These are phyloP conservation scores for Ambrosiella beaveri DNA, from an alignment of 2,329 filamentous ascomycete species.

Conservation along the genomic window DNA sequence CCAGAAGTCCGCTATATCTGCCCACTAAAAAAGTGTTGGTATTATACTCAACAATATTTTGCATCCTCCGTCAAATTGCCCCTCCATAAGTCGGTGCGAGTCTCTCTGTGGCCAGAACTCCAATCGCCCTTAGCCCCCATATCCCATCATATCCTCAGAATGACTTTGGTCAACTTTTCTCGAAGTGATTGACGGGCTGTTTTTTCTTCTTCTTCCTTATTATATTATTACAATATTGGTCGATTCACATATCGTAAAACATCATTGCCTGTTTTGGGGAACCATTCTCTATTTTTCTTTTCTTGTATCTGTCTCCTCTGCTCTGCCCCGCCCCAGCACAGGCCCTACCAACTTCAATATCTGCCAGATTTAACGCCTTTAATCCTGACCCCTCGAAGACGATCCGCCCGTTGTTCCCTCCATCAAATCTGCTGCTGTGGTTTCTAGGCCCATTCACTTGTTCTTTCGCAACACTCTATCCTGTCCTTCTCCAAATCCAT, in stretches of 20 bases:
- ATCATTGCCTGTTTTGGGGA: neutral
- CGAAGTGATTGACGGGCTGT: no score
- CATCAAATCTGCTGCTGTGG: neutral
- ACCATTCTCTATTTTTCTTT: neutral
- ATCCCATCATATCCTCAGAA: neutral
- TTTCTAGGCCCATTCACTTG: constrained; percentile 4
- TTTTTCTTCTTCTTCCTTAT: neutral
- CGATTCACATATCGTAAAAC: neutral
- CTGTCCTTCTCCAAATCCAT: constrained; percentile 7
- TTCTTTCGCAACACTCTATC: constrained; percentile 1
- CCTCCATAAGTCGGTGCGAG: neutral
- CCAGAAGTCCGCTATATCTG: no score
- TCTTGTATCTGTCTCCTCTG: neutral
- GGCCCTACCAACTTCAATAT: neutral
- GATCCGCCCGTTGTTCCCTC: neutral
- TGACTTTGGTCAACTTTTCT: no score
- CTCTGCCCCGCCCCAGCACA: neutral
- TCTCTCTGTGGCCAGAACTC: neutral
- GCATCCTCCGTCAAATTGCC: neutral
- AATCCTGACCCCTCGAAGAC: neutral
- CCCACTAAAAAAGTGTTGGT: no score
- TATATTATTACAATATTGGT: neutral
- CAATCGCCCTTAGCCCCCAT: neutral
- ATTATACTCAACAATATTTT: neutral
- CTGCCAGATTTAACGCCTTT: neutral